Evolutionary conservation across 106 monocot species (phyloP).

Genomic region (Platanthera zijinensis): DNA sequence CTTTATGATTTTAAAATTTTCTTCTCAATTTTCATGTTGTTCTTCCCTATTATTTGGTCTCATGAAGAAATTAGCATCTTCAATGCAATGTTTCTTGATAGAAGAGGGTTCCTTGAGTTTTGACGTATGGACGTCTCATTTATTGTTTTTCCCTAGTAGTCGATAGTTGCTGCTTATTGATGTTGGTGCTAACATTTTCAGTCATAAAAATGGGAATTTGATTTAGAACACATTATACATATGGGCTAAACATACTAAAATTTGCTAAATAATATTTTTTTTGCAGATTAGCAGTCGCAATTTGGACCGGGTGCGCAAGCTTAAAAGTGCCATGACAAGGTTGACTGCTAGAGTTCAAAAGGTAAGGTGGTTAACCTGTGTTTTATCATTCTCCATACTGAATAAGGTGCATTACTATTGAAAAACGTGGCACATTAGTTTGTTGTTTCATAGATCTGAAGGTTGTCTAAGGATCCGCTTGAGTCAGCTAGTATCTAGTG

Average conservation of each 20-base stretch:
- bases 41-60: background rate
- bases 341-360: conserved; percentile 93
- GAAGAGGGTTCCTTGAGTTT: background rate
- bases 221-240: background rate
- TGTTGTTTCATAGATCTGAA: background rate
- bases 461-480: background rate
- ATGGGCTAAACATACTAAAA: background rate
- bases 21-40: background rate
- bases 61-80: background rate
- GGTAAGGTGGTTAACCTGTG: conserved; percentile 18
- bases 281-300: conserved; percentile 95
- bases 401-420: too few relatives aligned
- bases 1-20: background rate
- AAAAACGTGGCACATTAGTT: background rate
- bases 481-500: background rate
- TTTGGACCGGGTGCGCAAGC: conserved; percentile 90
- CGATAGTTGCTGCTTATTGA: background rate
- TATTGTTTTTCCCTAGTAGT: background rate
- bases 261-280: background rate
- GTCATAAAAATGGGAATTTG: background rate
- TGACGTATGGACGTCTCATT: background rate
- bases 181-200: background rate
- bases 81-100: background rate
- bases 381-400: background rate
- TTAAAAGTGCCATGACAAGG: conserved; percentile 96